Evolutionary conservation across 306 rosid species (phyloP), one percentile per base, ranked within the genome.

Genomic region (Prunus dulcis): DNA sequence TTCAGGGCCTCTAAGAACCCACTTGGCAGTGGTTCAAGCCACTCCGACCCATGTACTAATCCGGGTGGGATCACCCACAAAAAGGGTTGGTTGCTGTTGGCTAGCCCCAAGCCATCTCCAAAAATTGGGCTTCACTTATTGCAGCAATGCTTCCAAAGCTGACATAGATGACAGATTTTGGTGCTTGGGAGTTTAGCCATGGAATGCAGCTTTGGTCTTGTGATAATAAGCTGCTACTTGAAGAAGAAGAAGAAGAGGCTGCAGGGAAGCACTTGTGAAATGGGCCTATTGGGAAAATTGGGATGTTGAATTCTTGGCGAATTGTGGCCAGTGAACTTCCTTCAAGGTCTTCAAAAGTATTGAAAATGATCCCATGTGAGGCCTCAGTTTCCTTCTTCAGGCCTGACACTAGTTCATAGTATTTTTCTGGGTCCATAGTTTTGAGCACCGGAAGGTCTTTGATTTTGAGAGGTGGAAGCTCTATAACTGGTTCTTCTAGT

Each of bases 31-130:
- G 82, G 78, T 71, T 86, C 87, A 1, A 82, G 77, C 83, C 87
- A 72, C 2, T 86, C 81, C 3, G 64, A 81, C 0, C 83, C 91
- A 7, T 65, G 46, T 45, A 84, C 72, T 74, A 73, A 51, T 86
- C 66, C n/a, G 20, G 43, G 88, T 18, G 88, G 86, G 77, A 83
- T 72, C 79, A 75, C 88, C 91, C 89, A 90, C 72, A 90, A 66
- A 69, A 86, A 83, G 1, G 91, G 84, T 1, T 86, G 89, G 6
- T 52, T 34, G 70, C 91, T 77, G 60, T 90, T 71, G 60, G 86
- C 87, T 62, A 90, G 47, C 2, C 91, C 91, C 86, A 85, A 55
- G 96, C 87, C 51, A 88, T 75, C 82, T 90, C 91, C 78, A 81
- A 25, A 64, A 88, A 82, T 9, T 85, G 83, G 0, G 19, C 67